Conservation (phyloP, 2,329 filamentous ascomycete species). For the Diaporthe citrichinensis region DNA sequence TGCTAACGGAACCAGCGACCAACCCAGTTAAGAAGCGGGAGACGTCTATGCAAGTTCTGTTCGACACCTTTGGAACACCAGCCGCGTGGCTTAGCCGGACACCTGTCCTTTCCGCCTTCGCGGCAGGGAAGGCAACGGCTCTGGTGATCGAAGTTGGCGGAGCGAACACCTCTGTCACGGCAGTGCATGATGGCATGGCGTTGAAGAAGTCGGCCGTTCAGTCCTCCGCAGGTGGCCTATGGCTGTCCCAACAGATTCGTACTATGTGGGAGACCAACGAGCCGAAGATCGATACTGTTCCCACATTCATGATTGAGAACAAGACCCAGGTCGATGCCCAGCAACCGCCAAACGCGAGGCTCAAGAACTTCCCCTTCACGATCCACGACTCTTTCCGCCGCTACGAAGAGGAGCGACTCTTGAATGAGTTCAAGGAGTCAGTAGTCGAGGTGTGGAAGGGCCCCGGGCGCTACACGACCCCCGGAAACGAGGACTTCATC, state of each 20-base stretch:
- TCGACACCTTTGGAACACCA: slow-evolving; percentile 96
- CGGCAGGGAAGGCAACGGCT: slow-evolving; percentile 91
- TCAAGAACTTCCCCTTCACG: slow-evolving; percentile 76
- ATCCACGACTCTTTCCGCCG: slow-evolving; percentile 80
- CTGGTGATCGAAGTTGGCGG: slow-evolving; percentile 94
- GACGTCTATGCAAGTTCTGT: slow-evolving; percentile 94
- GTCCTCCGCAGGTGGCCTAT: slow-evolving; percentile 89
- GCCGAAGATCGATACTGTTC: slow-evolving; percentile 80
- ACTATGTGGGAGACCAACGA: slow-evolving; percentile 80
- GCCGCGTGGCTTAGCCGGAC: slow-evolving; percentile 94
- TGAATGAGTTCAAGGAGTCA: slow-evolving; percentile 98
- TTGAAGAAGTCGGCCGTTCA: slow-evolving; percentile 90
- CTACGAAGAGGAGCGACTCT: slow-evolving; percentile 91
- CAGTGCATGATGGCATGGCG: slow-evolving; percentile 94
- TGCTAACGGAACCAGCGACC: slow-evolving; percentile 96
- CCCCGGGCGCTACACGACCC: slow-evolving; percentile 75
- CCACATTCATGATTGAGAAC: slow-evolving; percentile 88
- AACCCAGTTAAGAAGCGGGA: slow-evolving; percentile 90
- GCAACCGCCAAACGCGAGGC: slow-evolving; percentile 81
- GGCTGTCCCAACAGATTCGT: slow-evolving; percentile 90
- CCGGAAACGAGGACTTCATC: slow-evolving; percentile 82
- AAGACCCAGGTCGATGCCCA: slow-evolving; percentile 93
- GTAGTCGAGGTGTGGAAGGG: slow-evolving; percentile 95
- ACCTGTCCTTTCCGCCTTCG: slow-evolving; percentile 91
- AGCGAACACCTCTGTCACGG: slow-evolving; percentile 88